phyloP scores from a whole-genome alignment of 2,329 filamentous ascomycete genomes.

The Arthrobotrys iridis region DNA sequence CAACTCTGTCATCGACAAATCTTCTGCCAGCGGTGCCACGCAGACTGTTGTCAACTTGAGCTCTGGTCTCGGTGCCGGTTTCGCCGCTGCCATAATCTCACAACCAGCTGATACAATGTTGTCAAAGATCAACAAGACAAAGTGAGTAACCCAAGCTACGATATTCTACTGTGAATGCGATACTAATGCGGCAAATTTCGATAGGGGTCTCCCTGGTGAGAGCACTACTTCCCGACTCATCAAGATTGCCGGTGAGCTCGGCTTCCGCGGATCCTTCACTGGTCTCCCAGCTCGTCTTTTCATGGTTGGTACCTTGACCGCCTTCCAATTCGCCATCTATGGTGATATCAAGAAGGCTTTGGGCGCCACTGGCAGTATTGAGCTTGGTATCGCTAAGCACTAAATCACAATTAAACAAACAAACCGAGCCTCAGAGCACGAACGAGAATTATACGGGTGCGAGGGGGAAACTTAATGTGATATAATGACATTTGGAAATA shows the following conservation, averaged over 20 bases:
- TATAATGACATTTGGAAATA: conserved; percentile 21
- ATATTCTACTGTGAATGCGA: neutral
- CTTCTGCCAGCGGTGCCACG: conserved; percentile 71
- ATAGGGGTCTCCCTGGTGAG: conserved; percentile 78
- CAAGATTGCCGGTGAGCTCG: conserved; percentile 89
- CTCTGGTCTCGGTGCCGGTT: conserved; percentile 85
- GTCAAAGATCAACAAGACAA: conserved; percentile 95
- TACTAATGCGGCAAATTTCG: conserved; percentile 41
- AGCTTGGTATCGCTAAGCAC: conserved; percentile 66
- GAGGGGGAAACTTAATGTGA: conserved; percentile 15
- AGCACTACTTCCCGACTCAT: conserved; percentile 80
- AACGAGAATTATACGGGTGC: neutral
- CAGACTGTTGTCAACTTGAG: conserved; percentile 86
- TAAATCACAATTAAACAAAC: conserved; percentile 12
- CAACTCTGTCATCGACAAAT: conserved; percentile 74
- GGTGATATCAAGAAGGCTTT: conserved; percentile 77
- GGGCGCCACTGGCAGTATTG: conserved; percentile 78
- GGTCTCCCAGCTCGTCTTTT: conserved; percentile 84
- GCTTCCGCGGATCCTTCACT: conserved; percentile 78
- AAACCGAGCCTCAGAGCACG: neutral
- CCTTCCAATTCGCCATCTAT: conserved; percentile 89
- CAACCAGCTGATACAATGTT: conserved; percentile 95
- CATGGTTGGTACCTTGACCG: conserved; percentile 79
- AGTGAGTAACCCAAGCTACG: conserved; percentile 61
- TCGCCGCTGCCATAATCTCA: conserved; percentile 85